phyloP scores from a whole-genome alignment of 176 grass and related monocot species.

The Triticum urartu region DNA sequence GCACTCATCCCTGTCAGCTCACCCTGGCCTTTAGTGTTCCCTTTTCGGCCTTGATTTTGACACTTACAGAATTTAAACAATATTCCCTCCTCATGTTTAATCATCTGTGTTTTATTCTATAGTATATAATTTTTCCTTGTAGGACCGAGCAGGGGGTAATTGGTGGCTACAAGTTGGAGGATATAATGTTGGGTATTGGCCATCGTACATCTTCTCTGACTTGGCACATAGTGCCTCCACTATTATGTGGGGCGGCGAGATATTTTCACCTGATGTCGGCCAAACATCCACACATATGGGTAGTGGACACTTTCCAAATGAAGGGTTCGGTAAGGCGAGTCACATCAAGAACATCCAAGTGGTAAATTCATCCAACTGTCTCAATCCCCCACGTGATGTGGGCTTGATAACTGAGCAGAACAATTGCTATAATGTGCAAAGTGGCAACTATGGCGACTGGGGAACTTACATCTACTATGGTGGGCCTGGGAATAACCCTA shows the following conservation, averaged over 20 bases:
- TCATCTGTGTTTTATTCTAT: background rate
- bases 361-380: slow-evolving; percentile 56
- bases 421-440: slow-evolving; percentile 74
- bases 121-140: background rate
- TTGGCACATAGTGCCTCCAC: slow-evolving; percentile 60
- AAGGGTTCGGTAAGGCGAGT: slow-evolving; percentile 70
- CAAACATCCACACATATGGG: slow-evolving; percentile 84
- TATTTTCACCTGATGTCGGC: slow-evolving; percentile 63
- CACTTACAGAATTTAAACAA: background rate
- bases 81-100: slow-evolving; percentile 1
- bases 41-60: background rate
- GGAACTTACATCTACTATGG: slow-evolving; percentile 78
- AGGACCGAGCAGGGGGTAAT: slow-evolving; percentile 70
- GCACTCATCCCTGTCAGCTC: background rate
- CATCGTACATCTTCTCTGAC: slow-evolving; percentile 68
- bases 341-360: slow-evolving; percentile 81
- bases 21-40: background rate
- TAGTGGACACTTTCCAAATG: slow-evolving; percentile 70
- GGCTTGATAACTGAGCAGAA: slow-evolving; percentile 59
- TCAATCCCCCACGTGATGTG: slow-evolving; percentile 46
- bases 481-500: slow-evolving; percentile 59
- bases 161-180: slow-evolving; percentile 74
- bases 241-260: slow-evolving; percentile 77
- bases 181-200: slow-evolving; percentile 68
- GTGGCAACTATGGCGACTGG: slow-evolving; percentile 67